phyloP scores from a whole-genome alignment of 2,329 filamentous ascomycete genomes.

The Xylaria sp. region DNA sequence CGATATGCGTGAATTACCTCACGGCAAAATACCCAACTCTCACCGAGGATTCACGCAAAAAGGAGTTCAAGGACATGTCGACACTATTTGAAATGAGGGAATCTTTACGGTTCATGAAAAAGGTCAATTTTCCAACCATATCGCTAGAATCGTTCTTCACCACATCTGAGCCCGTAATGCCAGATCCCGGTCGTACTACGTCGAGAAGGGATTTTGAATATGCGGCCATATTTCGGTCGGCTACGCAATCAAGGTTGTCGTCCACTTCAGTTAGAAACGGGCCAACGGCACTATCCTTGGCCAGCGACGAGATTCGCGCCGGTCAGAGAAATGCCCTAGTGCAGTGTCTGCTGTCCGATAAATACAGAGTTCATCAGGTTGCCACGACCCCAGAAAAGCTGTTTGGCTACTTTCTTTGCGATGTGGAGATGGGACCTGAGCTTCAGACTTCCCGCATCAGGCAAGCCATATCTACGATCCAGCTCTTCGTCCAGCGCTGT shows the following conservation, averaged over 20 bases:
- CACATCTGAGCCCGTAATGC: neutral
- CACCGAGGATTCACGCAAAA: neutral
- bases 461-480: conserved; percentile 6
- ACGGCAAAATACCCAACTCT: too few relatives aligned
- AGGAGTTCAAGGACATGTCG: neutral
- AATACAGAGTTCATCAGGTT: neutral
- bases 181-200: neutral
- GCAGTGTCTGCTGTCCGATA: neutral
- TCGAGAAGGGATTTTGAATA: neutral
- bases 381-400: neutral
- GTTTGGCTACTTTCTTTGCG: neutral
- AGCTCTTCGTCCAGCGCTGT: neutral
- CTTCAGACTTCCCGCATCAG: neutral
- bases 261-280: neutral
- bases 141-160: neutral
- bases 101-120: neutral
- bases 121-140: neutral
- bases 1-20: too few relatives aligned
- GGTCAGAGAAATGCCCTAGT: neutral
- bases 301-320: neutral
- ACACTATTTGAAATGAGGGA: neutral
- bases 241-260: neutral
- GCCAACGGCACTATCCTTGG: neutral
- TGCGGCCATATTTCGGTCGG: neutral
- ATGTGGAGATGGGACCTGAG: neutral